Base-by-base conservation (phyloP, 106 monocot genomes). In the Posidonia australis region DNA sequence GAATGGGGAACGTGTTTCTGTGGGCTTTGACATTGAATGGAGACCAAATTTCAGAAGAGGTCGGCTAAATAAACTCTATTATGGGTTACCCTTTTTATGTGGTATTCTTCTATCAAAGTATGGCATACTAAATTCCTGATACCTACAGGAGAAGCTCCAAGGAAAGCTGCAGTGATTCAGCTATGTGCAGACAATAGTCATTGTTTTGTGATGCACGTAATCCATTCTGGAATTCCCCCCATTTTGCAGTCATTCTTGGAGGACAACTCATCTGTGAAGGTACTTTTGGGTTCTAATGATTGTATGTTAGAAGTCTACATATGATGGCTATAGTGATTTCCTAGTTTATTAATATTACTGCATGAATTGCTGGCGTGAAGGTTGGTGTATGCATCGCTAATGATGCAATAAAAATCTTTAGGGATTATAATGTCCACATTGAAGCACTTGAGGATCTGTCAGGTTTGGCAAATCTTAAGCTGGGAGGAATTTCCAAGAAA, bases 21-120 rank as follows among this genome's bases (percentile, higher is more conserved):
- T 90, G 36, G 94, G 94, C 24, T 82, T 96, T 73, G 94, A 96
- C 72, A 78, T 96, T 44, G 94, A 96, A 68, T 94, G 93, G 93
- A 89, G 27, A 47, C 93, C 93, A 45, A 59, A 60, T 2, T 89
- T 86, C 36, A 64, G 17, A 74, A 58, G 66, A 84, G 93, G 93
- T 89, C 32, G 9, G 43, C 20, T 36, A 36, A 36, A 36, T 36
- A 36, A 36, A 36, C 36, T 4, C 36, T 36, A 36, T 36, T 36
- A 36, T 36, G 7, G 36, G 54, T 55, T 18, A 9, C 10, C 10
- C 9, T 24, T 20, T 18, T 55, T 55, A 10, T 55, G 54, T 23
- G 20, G 24, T 12, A 23, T 55, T 55, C n/a, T n/a, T n/a, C n/a
- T n/a, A n/a, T n/a, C n/a, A n/a, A n/a, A n/a, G n/a, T 55, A 36